Conservation (phyloP, 441 rosid genomes). For the Mallotus japonicus region DNA sequence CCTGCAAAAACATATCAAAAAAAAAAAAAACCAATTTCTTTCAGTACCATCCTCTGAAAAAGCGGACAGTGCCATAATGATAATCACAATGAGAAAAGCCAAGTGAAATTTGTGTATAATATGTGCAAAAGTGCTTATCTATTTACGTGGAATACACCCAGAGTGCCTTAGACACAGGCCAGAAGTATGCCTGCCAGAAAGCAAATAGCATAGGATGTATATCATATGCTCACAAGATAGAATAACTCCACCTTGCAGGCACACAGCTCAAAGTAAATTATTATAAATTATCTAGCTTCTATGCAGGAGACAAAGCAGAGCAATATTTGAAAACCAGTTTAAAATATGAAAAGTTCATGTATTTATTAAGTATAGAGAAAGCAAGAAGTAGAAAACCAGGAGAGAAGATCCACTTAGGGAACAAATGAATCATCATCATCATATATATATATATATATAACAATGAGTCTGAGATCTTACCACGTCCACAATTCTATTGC, state of each 20-base stretch:
- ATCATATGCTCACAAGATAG: background rate
- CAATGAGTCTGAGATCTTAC: background rate
- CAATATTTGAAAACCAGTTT: background rate
- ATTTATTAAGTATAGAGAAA: background rate
- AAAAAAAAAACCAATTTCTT: background rate
- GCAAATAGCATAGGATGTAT: background rate
- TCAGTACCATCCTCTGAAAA: slow-evolving; percentile 7
- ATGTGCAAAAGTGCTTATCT: background rate
- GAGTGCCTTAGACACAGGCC: background rate
- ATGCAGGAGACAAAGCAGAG: background rate
- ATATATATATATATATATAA: background rate
- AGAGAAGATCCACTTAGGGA: background rate
- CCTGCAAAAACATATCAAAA: slow-evolving; percentile 45
- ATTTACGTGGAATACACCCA: background rate
- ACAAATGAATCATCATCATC: background rate
- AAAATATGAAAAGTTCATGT: background rate
- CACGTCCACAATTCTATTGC: background rate
- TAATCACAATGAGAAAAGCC: background rate
- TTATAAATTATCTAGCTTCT: background rate
- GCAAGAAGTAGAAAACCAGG: background rate
- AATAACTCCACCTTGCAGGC: background rate
- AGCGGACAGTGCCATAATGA: background rate
- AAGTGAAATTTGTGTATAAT: background rate
- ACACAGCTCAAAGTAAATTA: background rate
- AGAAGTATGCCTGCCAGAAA: background rate